These are phyloP conservation scores for Saccharum hybrid DNA, from an alignment of 202 grass and related monocot species.

Conservation along the genomic window DNA sequence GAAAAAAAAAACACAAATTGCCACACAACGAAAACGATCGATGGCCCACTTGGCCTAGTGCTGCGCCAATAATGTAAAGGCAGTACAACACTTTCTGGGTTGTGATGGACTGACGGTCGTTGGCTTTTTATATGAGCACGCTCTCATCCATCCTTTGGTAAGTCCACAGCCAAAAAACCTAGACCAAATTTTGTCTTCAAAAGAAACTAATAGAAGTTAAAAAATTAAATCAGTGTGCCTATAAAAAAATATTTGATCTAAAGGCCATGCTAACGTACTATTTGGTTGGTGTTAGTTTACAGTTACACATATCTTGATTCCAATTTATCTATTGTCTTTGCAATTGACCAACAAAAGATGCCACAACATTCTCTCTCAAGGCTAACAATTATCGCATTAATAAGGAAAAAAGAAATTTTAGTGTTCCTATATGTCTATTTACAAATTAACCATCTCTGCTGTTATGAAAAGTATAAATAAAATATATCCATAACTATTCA, in stretches of 20 bases:
- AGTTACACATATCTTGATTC: not conserved
- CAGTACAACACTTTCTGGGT: conserved; percentile 18
- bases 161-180: not conserved
- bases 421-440: not conserved
- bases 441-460: not conserved
- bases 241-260: not conserved
- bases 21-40: not conserved
- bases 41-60: conserved; percentile 33
- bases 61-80: conserved; percentile 22
- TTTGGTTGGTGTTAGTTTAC: not conserved
- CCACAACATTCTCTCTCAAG: not conserved
- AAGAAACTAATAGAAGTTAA: not conserved
- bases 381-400: not conserved
- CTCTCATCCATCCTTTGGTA: not conserved
- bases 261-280: not conserved
- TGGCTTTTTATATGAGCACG: conserved; percentile 10
- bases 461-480: not conserved
- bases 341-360: not conserved
- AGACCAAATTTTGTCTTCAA: not conserved
- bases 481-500: not conserved
- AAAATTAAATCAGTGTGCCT: not conserved
- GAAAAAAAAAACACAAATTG: not conserved
- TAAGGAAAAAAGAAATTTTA: not conserved
- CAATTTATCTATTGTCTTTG: not conserved
- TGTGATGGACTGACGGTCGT: not conserved